Conservation (phyloP, 1,284 basidiomycete species). For the Cryptococcus sp. region DNA sequence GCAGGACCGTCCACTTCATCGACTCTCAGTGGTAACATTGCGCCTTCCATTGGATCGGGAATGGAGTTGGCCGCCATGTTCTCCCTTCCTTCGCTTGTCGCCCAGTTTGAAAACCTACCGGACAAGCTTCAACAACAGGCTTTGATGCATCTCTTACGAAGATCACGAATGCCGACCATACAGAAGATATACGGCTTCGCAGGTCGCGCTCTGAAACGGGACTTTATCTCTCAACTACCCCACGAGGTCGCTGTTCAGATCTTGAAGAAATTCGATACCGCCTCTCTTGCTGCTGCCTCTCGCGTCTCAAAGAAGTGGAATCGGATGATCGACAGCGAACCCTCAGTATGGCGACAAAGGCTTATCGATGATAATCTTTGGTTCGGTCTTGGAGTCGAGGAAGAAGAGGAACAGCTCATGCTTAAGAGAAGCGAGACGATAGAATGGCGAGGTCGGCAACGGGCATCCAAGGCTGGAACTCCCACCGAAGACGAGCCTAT, state of each 20-base stretch:
- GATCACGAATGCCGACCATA: slow-evolving; percentile 43
- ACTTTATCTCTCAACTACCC: slow-evolving; percentile 42
- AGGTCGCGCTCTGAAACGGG: slow-evolving; percentile 39
- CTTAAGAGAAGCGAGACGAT: slow-evolving; percentile 30
- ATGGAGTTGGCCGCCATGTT: slow-evolving; percentile 40
- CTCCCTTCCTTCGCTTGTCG: slow-evolving; percentile 39
- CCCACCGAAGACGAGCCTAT: slow-evolving; percentile 33
- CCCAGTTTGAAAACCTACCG: slow-evolving; percentile 42
- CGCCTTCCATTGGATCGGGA: slow-evolving; percentile 34
- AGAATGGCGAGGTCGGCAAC: slow-evolving; percentile 15
- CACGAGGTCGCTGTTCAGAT: slow-evolving; percentile 45
- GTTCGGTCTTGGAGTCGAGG: slow-evolving; percentile 42
- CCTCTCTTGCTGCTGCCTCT: slow-evolving; percentile 29
- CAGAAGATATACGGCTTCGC: slow-evolving; percentile 41
- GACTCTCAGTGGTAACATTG: slow-evolving; percentile 1
- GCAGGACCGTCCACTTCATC: slow-evolving; percentile 9
- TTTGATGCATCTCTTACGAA: slow-evolving; percentile 45
- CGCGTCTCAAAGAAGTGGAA: slow-evolving; percentile 41
- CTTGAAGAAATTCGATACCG: slow-evolving; percentile 33
- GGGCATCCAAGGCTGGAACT: slow-evolving; percentile 15
- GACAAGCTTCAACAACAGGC: slow-evolving; percentile 47
- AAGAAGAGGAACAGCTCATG: slow-evolving; percentile 39
- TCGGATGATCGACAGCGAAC: slow-evolving; percentile 39
- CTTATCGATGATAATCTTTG: slow-evolving; percentile 38
- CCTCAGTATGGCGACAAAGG: slow-evolving; percentile 38